phyloP scores from a whole-genome alignment of 306 rosid species.

The Cajanus cajan region DNA sequence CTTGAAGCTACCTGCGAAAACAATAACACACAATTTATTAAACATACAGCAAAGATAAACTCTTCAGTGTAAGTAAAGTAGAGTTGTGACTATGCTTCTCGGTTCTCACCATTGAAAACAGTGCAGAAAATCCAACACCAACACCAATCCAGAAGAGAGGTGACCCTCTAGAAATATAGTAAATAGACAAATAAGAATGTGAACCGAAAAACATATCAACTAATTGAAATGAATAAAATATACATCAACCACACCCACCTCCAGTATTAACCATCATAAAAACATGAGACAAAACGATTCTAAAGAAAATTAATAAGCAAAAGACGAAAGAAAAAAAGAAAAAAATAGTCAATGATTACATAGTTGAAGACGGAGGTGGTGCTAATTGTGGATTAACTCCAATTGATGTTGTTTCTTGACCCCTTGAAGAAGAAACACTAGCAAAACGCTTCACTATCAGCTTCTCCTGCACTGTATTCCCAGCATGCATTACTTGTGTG shows the following conservation, averaged over 20 bases:
- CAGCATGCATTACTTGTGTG: slow-evolving; percentile 19
- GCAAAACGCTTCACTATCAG: slow-evolving; percentile 52
- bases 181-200: slow-evolving; percentile 23
- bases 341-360: slow-evolving; percentile 48
- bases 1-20: slow-evolving; percentile 69
- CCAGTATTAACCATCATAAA: background rate
- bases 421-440: slow-evolving; percentile 68
- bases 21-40: slow-evolving; percentile 41
- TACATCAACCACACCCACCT: background rate
- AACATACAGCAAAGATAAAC: slow-evolving; percentile 32
- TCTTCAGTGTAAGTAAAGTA: background rate
- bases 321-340: slow-evolving; percentile 1
- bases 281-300: background rate
- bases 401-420: slow-evolving; percentile 65
- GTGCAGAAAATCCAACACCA: slow-evolving; percentile 93
- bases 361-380: slow-evolving; percentile 68
- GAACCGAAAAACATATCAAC: slow-evolving; percentile 2
- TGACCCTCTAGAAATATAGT: slow-evolving; percentile 65
- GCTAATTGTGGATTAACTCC: slow-evolving; percentile 71
- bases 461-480: slow-evolving; percentile 50
- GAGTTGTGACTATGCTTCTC: slow-evolving; percentile 39
- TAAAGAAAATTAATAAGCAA: background rate
- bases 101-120: slow-evolving; percentile 89
- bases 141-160: slow-evolving; percentile 96
- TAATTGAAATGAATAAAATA: background rate